These are phyloP conservation scores for Zymoseptoria brevis DNA, from an alignment of 2,329 filamentous ascomycete genomes.

Conservation along the genomic window DNA sequence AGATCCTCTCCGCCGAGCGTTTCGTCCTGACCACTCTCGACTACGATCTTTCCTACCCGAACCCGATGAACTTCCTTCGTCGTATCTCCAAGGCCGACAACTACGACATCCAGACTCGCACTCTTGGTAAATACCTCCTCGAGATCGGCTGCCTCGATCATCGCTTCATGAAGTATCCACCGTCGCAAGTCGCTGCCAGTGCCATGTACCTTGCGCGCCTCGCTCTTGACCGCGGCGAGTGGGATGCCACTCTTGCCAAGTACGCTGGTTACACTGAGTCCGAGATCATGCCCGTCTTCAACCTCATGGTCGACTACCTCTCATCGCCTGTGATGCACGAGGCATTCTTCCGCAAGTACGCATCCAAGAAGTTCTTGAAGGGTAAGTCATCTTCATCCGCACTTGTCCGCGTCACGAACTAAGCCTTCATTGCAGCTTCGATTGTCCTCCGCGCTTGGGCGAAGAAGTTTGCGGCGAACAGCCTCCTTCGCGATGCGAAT, in stretches of 20 bases:
- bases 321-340: constrained; percentile 84
- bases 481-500: constrained; percentile 25
- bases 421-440: constrained; percentile 54
- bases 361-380: constrained; percentile 98
- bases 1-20: constrained; percentile 94
- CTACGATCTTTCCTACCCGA: constrained; percentile 97
- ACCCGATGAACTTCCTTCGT: constrained; percentile 99
- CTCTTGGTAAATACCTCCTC: constrained; percentile 93
- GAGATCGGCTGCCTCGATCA: constrained; percentile 95
- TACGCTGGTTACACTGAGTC: constrained; percentile 91
- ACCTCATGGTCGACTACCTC: constrained; percentile 94
- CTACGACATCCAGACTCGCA: constrained; percentile 97
- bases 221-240: constrained; percentile 83
- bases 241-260: constrained; percentile 81
- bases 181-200: constrained; percentile 82
- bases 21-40: constrained; percentile 85
- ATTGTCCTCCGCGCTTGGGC: constrained; percentile 89
- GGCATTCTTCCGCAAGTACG: constrained; percentile 99
- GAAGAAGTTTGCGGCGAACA: constrained; percentile 45
- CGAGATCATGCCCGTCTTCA: constrained; percentile 85
- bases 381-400: constrained; percentile 49
- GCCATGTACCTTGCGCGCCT: constrained; percentile 92
- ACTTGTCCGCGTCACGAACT: constrained; percentile 4
- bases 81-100: constrained; percentile 98
- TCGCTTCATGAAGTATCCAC: constrained; percentile 80